phyloP scores from a whole-genome alignment of 2,329 filamentous ascomycete genomes.

The Ascochyta viciae-villosae region DNA sequence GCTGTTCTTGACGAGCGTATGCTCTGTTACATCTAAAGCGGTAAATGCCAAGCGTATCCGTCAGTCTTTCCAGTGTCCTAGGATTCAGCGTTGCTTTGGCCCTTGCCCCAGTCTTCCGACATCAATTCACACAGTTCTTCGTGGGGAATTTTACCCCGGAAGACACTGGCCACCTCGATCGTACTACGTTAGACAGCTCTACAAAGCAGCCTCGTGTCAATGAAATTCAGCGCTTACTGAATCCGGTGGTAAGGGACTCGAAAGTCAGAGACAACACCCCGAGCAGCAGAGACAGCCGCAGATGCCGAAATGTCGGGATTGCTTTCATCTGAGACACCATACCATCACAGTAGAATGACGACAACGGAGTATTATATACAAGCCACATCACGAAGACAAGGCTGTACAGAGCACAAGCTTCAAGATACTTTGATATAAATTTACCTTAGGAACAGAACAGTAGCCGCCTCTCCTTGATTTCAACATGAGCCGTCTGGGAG shows the following conservation, averaged over 20 bases:
- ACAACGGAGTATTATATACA: not conserved
- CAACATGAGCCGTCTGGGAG: constrained; percentile 30
- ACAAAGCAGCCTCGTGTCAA: constrained; percentile 1
- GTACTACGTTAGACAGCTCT: not conserved
- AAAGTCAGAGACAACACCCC: constrained; percentile 16
- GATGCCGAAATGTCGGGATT: not conserved
- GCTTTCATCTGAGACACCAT: constrained; percentile 15
- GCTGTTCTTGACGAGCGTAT: not conserved
- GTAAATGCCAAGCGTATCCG: not conserved
- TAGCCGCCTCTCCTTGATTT: not conserved
- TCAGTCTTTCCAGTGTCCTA: not conserved
- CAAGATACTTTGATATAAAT: not conserved
- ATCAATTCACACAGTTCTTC: not conserved
- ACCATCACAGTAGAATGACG: not conserved
- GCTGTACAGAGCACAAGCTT: not conserved
- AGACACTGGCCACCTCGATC: not conserved
- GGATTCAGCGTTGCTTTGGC: not conserved
- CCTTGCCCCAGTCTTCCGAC: not conserved
- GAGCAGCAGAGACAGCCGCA: constrained; percentile 15
- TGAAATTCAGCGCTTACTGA: not conserved
- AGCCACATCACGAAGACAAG: not conserved
- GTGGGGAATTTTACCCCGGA: not conserved
- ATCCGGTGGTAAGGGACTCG: constrained; percentile 4
- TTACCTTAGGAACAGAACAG: not conserved
- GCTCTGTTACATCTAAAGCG: not conserved